phyloP scores from a whole-genome alignment of 2,329 filamentous ascomycete genomes.

The Diaporthe destruens region DNA sequence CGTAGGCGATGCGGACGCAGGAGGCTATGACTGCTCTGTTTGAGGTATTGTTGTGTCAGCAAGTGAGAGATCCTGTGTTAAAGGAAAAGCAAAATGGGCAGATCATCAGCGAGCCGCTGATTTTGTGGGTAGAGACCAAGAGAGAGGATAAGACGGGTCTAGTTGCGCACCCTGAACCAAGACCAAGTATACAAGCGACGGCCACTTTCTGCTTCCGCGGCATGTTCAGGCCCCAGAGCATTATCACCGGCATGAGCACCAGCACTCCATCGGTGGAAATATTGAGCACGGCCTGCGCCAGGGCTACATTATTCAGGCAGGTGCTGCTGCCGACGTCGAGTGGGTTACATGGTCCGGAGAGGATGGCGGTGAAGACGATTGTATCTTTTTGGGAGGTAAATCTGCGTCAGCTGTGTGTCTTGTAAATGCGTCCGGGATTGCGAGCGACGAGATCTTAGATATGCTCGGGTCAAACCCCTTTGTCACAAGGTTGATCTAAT shows the following conservation, averaged over 20 bases:
- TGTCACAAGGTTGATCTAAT: not conserved
- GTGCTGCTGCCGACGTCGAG: conserved; percentile 42
- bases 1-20: conserved; percentile 47
- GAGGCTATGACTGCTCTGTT: conserved; percentile 46
- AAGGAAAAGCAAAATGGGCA: no score
- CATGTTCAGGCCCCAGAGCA: conserved; percentile 57
- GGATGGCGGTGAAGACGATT: conserved; percentile 44
- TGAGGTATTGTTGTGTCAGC: not conserved
- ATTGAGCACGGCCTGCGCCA: conserved; percentile 59
- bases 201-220: conserved; percentile 58
- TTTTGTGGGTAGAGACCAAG: no score
- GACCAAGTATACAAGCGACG: conserved; percentile 56
- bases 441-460: not conserved
- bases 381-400: conserved; percentile 38
- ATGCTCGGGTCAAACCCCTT: not conserved
- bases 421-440: not conserved
- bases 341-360: conserved; percentile 47
- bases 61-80: not conserved
- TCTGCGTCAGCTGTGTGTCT: not conserved
- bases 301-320: conserved; percentile 59
- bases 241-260: conserved; percentile 57
- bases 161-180: conserved; percentile 56
- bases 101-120: not conserved
- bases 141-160: not conserved
- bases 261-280: conserved; percentile 60